phyloP scores from a whole-genome alignment of 306 rosid genomes.

The Gynostemma pentaphyllum region DNA sequence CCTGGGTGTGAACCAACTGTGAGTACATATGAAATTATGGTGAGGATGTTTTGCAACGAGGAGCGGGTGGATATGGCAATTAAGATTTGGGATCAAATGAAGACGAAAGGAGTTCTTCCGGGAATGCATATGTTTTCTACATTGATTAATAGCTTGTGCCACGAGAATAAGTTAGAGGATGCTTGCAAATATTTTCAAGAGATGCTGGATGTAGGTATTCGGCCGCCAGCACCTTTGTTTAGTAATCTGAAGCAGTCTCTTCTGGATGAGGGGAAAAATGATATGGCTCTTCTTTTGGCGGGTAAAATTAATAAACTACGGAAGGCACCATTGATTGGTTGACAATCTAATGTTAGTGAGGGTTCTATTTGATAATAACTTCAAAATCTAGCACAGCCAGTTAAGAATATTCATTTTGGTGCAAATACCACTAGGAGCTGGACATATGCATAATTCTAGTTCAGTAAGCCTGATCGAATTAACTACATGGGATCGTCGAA shows the following conservation, averaged over 20 bases:
- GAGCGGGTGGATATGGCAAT: slow-evolving; percentile 46
- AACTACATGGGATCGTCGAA: slow-evolving; percentile 73
- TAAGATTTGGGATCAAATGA: slow-evolving; percentile 64
- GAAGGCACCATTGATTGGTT: slow-evolving; percentile 37
- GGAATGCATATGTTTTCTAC: slow-evolving; percentile 80
- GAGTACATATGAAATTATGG: slow-evolving; percentile 57
- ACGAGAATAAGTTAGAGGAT: slow-evolving; percentile 47
- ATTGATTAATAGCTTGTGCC: slow-evolving; percentile 43
- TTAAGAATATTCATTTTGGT: too few relatives aligned
- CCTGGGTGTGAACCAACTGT: slow-evolving; percentile 51
- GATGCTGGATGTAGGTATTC: slow-evolving; percentile 66
- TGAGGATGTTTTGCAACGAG: slow-evolving; percentile 74
- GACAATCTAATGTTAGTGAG: background rate
- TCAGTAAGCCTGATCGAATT: slow-evolving; percentile 70
- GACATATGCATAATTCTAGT: too few relatives aligned
- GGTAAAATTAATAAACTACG: slow-evolving; percentile 46
- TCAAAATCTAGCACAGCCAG: background rate
- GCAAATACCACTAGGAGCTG: too few relatives aligned
- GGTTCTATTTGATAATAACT: background rate
- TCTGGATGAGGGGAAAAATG: slow-evolving; percentile 38
- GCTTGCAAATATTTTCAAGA: slow-evolving; percentile 70
- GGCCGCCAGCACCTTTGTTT: slow-evolving; percentile 60
- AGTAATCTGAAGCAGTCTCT: slow-evolving; percentile 48
- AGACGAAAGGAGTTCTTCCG: slow-evolving; percentile 51
- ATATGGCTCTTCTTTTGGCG: slow-evolving; percentile 22